phyloP scores from a whole-genome alignment of 202 grass and related monocot species.

The Cymbopogon flexuosus region DNA sequence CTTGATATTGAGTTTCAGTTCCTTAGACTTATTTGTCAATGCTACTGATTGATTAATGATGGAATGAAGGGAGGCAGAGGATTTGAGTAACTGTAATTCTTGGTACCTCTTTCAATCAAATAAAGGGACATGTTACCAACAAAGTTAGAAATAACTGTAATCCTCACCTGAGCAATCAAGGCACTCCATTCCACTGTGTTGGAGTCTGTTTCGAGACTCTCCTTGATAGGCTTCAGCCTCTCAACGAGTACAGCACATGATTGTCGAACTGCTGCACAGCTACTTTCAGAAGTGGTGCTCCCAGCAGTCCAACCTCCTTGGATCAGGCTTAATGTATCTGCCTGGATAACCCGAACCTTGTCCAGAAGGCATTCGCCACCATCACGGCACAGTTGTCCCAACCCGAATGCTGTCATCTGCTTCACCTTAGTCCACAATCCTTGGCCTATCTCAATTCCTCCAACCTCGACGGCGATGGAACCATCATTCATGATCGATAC shows the following conservation, averaged over 20 bases:
- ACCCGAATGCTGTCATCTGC: conserved; percentile 62
- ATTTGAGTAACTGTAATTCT: neutral
- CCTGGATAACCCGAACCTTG: conserved; percentile 70
- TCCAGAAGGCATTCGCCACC: conserved; percentile 50
- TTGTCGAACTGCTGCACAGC: conserved; percentile 58
- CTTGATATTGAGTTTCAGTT: neutral
- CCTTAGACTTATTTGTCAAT: neutral
- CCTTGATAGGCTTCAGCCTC: conserved; percentile 72
- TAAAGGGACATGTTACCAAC: neutral
- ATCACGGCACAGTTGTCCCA: conserved; percentile 48
- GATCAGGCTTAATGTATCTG: conserved; percentile 61
- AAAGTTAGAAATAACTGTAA: neutral
- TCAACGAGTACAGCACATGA: conserved; percentile 52
- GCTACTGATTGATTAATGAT: neutral
- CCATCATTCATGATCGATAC: conserved; percentile 82
- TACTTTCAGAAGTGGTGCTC: conserved; percentile 77
- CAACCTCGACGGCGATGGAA: conserved; percentile 81
- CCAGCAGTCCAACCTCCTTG: conserved; percentile 66
- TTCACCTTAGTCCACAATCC: conserved; percentile 89
- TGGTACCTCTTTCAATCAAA: neutral
- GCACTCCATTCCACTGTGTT: conserved; percentile 47
- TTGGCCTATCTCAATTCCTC: conserved; percentile 81
- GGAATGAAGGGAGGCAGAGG: neutral
- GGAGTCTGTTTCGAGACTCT: conserved; percentile 43
- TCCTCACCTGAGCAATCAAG: conserved; percentile 61